These are phyloP conservation scores for Colletotrichum lindemuthianum DNA, from an alignment of 2,329 filamentous ascomycete species.

Conservation along the genomic window DNA sequence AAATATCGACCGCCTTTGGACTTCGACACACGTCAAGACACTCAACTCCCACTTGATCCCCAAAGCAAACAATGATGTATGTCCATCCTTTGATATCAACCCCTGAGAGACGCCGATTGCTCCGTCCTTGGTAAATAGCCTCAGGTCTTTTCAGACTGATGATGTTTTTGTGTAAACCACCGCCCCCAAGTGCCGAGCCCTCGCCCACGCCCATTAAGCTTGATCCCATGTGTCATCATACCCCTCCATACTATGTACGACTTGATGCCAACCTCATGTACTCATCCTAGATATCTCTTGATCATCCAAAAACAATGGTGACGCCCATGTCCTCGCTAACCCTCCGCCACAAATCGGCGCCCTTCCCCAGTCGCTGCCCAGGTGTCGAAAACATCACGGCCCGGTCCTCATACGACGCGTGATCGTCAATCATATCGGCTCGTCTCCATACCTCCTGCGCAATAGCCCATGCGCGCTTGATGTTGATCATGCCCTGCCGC, in stretches of 20 bases:
- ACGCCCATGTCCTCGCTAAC: conserved; percentile 69
- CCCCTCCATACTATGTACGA: conserved; percentile 3
- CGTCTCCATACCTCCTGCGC: conserved; percentile 70
- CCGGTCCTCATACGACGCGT: conserved; percentile 30
- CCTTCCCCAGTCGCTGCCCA: conserved; percentile 34
- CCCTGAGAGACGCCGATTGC: conserved; percentile 11
- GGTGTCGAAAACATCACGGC: conserved; percentile 18
- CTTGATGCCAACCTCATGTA: neutral
- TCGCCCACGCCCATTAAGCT: conserved; percentile 20
- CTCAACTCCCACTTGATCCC: conserved; percentile 1
- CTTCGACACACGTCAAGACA: neutral
- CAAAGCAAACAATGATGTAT: neutral
- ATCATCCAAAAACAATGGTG: conserved; percentile 68
- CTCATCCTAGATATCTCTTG: neutral
- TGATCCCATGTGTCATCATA: neutral
- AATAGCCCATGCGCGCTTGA: conserved; percentile 68
- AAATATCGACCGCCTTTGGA: no score
- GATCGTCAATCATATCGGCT: conserved; percentile 51
- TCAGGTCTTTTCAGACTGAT: no score
- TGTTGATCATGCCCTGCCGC: conserved; percentile 73
- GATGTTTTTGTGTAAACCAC: conserved; percentile 26
- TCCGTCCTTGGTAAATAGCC: neutral
- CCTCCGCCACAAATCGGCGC: conserved; percentile 62
- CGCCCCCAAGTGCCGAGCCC: neutral
- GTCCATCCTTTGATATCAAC: neutral